A percentile compares a stretch with the other conserved stretches of the same genome.
Conservation (phyloP, 164 flowering plant species). For the Tinospora cordifolia region DNA sequence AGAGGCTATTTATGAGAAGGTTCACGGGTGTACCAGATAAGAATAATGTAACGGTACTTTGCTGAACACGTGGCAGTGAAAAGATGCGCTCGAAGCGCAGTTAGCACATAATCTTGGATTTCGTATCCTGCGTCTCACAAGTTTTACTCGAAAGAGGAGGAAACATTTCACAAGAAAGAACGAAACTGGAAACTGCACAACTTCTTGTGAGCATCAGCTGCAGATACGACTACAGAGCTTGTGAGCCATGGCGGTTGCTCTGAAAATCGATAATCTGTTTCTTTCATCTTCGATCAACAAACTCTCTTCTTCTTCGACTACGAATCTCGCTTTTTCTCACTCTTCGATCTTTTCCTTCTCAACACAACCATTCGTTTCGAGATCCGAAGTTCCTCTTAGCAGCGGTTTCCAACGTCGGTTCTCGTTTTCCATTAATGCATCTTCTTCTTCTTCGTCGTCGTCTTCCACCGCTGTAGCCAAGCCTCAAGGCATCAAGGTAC, state of each 20-base stretch:
- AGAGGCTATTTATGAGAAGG: no score
- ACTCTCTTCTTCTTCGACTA: constrained; percentile 14
- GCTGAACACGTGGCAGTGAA: constrained; percentile 3
- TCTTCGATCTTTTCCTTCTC: constrained; percentile 13
- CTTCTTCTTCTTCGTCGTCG: constrained; percentile 34
- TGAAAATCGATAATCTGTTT: not conserved
- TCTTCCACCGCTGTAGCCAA: constrained; percentile 36
- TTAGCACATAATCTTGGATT: not conserved
- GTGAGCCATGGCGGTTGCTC: not conserved
- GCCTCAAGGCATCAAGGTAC: constrained; percentile 48
- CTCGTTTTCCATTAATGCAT: constrained; percentile 24
- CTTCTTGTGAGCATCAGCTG: not conserved
- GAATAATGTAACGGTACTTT: not conserved
- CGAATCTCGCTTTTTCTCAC: constrained; percentile 7
- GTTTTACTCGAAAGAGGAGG: no score
- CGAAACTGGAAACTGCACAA: no score
- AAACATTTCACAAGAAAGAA: no score
- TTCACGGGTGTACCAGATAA: not conserved
- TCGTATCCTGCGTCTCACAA: not conserved
- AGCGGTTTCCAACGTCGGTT: constrained; percentile 11
- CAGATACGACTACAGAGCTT: no score
- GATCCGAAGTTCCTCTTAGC: constrained; percentile 12
- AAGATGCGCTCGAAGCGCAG: no score
- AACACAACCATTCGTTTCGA: constrained; percentile 8
- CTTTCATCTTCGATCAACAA: constrained; percentile 4